Evolutionary conservation across 225 moss, liverwort and hornwort species (phyloP).

Genomic region (Neckera pumila): DNA sequence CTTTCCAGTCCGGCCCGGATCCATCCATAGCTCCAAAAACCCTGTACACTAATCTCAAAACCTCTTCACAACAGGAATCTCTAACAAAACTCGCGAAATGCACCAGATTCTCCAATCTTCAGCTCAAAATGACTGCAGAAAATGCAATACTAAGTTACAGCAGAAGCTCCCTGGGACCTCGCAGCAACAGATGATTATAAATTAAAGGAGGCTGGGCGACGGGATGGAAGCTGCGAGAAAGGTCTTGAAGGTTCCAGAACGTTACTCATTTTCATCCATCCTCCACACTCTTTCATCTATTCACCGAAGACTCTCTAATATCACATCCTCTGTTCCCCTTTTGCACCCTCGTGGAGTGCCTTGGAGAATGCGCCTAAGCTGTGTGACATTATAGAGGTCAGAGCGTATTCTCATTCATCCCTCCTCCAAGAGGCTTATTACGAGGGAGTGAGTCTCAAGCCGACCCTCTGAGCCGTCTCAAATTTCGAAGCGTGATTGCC

Average conservation of each 20-base stretch:
- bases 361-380: neutral
- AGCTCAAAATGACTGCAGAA: neutral
- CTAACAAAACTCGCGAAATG: neutral
- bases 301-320: neutral
- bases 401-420: neutral
- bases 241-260: neutral
- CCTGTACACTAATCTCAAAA: neutral
- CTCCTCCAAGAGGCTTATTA: neutral
- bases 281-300: neutral
- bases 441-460: neutral
- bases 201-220: too few species aligned
- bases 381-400: neutral
- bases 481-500: neutral
- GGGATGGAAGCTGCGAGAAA: neutral
- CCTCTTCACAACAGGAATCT: neutral
- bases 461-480: neutral
- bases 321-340: neutral
- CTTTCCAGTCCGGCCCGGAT: slow-evolving; percentile 61
- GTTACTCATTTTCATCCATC: neutral
- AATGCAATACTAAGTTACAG: neutral
- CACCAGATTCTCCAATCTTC: neutral
- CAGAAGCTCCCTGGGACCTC: neutral
- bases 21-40: slow-evolving; percentile 22
- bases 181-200: neutral
- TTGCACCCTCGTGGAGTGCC: neutral